A percentile compares a stretch with the other conserved stretches of the same genome.
phyloP scores from a whole-genome alignment of 1,284 basidiomycete genomes.

The Ganoderma multipileum region DNA sequence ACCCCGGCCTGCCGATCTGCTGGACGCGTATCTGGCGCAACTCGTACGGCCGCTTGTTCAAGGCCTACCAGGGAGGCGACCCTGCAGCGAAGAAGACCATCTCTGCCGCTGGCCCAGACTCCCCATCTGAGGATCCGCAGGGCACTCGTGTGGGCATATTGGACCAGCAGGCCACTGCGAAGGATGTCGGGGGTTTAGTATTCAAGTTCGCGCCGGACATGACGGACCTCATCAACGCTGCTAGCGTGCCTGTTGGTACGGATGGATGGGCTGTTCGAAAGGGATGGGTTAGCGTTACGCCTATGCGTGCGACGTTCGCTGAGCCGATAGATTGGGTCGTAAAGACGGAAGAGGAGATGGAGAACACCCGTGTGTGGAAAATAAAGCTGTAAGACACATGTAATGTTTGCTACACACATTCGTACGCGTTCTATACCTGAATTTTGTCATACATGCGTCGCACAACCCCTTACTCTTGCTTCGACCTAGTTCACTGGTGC shows the following conservation, averaged over 20 bases:
- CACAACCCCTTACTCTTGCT: neutral
- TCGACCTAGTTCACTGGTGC: neutral
- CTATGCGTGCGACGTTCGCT: slow-evolving; percentile 75
- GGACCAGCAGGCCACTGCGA: slow-evolving; percentile 24
- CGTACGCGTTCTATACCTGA: neutral
- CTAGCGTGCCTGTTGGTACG: slow-evolving; percentile 72
- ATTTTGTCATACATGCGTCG: neutral
- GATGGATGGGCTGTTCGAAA: slow-evolving; percentile 83
- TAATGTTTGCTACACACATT: neutral
- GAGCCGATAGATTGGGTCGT: slow-evolving; percentile 51
- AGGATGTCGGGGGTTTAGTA: slow-evolving; percentile 52
- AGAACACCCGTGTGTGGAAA: slow-evolving; percentile 56
- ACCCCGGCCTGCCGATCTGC: slow-evolving; percentile 64
- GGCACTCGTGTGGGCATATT: slow-evolving; percentile 19
- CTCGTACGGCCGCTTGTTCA: slow-evolving; percentile 78
- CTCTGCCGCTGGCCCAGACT: slow-evolving; percentile 53
- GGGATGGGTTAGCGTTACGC: slow-evolving; percentile 76
- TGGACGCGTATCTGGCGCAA: slow-evolving; percentile 84
- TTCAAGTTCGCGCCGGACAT: slow-evolving; percentile 89
- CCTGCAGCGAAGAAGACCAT: slow-evolving; percentile 33
- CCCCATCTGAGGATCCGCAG: slow-evolving; percentile 34
- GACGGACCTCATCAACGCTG: slow-evolving; percentile 69
- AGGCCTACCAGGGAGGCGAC: slow-evolving; percentile 45
- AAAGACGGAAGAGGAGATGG: slow-evolving; percentile 36
- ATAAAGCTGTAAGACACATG: slow-evolving; percentile 52